Percentiles rank a stretch among this genome's conserved stretches.
Conservation (phyloP, 306 rosid genomes). For the Canavalia ensiformis region DNA sequence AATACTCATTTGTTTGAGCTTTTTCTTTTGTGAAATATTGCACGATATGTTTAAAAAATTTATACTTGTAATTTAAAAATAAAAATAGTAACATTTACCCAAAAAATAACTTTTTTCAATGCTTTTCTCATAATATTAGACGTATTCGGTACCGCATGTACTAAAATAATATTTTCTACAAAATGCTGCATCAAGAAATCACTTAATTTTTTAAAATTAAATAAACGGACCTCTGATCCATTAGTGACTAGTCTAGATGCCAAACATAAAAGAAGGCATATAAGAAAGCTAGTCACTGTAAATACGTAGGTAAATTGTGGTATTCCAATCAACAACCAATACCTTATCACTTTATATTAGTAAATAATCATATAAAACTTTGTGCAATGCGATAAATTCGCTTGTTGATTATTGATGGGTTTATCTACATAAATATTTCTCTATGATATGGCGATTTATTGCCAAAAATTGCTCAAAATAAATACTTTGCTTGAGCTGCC, state of each 20-base stretch:
- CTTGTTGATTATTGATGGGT: background rate
- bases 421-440: slow-evolving; percentile 27
- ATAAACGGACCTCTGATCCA: background rate
- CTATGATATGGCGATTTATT: slow-evolving; percentile 36
- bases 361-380: background rate
- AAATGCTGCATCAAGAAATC: background rate
- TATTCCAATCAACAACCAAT: background rate
- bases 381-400: background rate
- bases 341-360: background rate
- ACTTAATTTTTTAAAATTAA: background rate
- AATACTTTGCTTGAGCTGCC: slow-evolving; percentile 23
- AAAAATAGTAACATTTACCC: too few species aligned
- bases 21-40: background rate
- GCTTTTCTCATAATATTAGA: background rate
- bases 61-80: background rate
- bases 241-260: background rate
- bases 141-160: background rate
- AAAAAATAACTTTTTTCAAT: too few species aligned
- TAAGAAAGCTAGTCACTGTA: background rate
- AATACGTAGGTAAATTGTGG: background rate
- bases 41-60: background rate
- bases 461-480: slow-evolving; percentile 42
- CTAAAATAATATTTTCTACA: background rate
- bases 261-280: background rate
- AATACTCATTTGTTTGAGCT: background rate